Percentiles rank a stretch among this genome's conserved stretches.
Evolutionary conservation across 2,329 filamentous ascomycete genomes (phyloP).

Genomic region (Aspergillus bombycis): DNA sequence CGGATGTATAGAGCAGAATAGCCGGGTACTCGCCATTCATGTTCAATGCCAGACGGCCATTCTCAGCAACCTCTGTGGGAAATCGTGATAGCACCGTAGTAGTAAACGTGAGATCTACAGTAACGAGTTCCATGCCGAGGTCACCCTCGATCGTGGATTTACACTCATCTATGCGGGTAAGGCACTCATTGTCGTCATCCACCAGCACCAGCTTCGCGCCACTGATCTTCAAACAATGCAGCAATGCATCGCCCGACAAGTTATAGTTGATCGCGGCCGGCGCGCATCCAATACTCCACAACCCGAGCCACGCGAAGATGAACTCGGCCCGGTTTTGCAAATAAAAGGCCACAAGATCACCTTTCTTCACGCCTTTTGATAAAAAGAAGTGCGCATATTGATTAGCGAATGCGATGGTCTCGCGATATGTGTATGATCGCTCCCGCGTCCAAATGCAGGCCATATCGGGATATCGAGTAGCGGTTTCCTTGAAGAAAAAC

Average conservation of each 20-base stretch:
- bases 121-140: constrained; percentile 61
- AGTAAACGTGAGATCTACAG: constrained; percentile 55
- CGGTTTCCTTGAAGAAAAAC: constrained; percentile 66
- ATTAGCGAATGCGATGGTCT: constrained; percentile 59
- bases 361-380: constrained; percentile 59
- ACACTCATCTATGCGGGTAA: constrained; percentile 60
- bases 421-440: constrained; percentile 61
- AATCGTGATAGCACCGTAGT: constrained; percentile 50
- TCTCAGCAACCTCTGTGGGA: constrained; percentile 56
- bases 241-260: constrained; percentile 62
- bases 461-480: constrained; percentile 54
- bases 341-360: constrained; percentile 67
- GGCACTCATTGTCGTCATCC: constrained; percentile 59
- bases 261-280: constrained; percentile 75
- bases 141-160: constrained; percentile 53
- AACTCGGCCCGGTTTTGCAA: constrained; percentile 71
- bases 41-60: constrained; percentile 51
- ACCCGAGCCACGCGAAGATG: constrained; percentile 65
- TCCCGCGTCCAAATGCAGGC: constrained; percentile 70
- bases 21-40: constrained; percentile 60
- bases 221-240: constrained; percentile 67
- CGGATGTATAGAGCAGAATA: constrained; percentile 73
- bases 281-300: constrained; percentile 67
- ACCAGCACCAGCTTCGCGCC: constrained; percentile 61
- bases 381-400: constrained; percentile 67